Evolutionary conservation across 352 stramenopile species (phyloP), one percentile per base, ranked within the genome.

Genomic region (Pythium scleroteichum): DNA sequence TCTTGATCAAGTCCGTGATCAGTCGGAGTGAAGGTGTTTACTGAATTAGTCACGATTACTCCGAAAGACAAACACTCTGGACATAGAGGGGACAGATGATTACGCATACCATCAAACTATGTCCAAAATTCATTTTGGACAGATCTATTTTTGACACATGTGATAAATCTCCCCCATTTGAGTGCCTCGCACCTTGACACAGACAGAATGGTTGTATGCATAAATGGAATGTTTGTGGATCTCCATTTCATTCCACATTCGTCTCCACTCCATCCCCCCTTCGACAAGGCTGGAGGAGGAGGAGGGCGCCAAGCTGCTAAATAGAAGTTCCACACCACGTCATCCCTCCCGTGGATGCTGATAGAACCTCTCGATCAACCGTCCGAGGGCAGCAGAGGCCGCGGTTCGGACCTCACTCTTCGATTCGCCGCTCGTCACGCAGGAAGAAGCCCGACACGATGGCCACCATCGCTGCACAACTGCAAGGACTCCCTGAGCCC

Each of bases 401-500:
- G 13, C 19, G 32, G 41, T n/a, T 20, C 45, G 16, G 48, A 42
- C 23, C 4, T 53, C 59, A 67, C 48, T 67, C 59, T 40, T 38
- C 44, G 51, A 61, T 67, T 44, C 19, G 4, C 52, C 16, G 4
- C 1, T 22, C 22, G n/a, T 33, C 20, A 14, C 9, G 46, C 41
- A 40, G 29, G 44, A 35, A 5, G 29, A 35, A 35, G 6, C 38
- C 23, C 39, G 16, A 12, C 47, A 52, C 24, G 5, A 68, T 68
- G 60, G 51, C 44, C 51, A 24, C 42, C 51, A 48, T 49, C 32
- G 17, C 41, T n/a, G 27, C 12, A 4, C 59, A 49, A 22, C 46
- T 54, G 29, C 41, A 64, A 2, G 54, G 50, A 2, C 67, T 78
- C 17, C 71, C 71, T 4, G 54, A 65, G n/a, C 23, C 63, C 52